Evolutionary conservation across 441 rosid species (phyloP).

Genomic region (Mallotus repandus): DNA sequence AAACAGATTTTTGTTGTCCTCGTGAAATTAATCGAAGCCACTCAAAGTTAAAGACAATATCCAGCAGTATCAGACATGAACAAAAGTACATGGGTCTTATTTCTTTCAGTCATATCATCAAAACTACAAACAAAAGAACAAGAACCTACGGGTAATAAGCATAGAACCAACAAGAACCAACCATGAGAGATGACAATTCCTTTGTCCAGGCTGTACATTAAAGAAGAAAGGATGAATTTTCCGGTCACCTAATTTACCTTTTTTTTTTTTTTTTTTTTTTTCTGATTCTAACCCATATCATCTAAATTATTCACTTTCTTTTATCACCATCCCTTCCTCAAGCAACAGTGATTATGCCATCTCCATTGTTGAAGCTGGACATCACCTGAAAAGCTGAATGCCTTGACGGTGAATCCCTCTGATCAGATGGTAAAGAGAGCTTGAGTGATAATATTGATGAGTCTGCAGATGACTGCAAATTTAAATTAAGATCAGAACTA

Average conservation of each 20-base stretch:
- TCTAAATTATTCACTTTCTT: constrained; percentile 26
- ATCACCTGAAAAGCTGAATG: constrained; percentile 46
- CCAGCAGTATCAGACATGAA: constrained; percentile 13
- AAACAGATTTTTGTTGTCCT: constrained; percentile 12
- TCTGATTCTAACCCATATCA: constrained; percentile 12
- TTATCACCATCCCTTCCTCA: constrained; percentile 30
- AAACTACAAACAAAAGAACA: constrained; percentile 26
- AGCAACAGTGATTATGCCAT: constrained; percentile 63
- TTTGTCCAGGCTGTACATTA: constrained; percentile 43
- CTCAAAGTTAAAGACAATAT: constrained; percentile 7
- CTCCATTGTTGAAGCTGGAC: constrained; percentile 53
- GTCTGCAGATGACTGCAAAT: constrained; percentile 28
- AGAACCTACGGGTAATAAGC: constrained; percentile 5
- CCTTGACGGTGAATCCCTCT: constrained; percentile 43
- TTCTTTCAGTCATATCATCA: constrained; percentile 28
- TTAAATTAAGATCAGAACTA: constrained; percentile 45
- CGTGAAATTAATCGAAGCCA: constrained; percentile 6
- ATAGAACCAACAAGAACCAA: constrained; percentile 17
- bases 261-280: constrained; percentile 5
- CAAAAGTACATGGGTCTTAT: constrained; percentile 21
- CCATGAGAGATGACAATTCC: constrained; percentile 8
- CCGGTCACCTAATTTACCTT: constrained; percentile 36
- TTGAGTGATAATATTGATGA: constrained; percentile 48
- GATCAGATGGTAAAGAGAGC: constrained; percentile 43
- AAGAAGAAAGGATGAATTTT: constrained; percentile 24